Evolutionary conservation across 2,329 filamentous ascomycete species (phyloP).

Genomic region (Paraphaeosphaeria sporulosa): DNA sequence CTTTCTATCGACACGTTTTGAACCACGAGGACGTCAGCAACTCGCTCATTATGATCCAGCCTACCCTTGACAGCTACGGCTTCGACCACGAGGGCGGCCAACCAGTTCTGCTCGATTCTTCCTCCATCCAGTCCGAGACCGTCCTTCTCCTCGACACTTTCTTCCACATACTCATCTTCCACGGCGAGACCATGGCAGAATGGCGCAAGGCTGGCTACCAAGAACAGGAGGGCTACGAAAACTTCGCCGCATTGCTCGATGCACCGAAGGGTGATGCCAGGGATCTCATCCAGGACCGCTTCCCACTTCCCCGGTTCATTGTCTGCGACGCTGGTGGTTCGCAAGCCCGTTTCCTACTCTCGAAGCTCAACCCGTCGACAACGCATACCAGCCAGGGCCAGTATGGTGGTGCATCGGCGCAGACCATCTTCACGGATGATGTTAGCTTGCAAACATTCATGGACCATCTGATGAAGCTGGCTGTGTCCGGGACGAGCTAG

Average conservation of each 20-base stretch:
- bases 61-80: conserved; percentile 95
- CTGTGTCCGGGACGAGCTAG: conserved; percentile 47
- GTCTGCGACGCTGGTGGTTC: conserved; percentile 98
- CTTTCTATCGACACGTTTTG: conserved; percentile 96
- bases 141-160: conserved; percentile 96
- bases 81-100: conserved; percentile 93
- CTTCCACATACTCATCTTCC: conserved; percentile 99
- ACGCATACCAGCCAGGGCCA: conserved; percentile 87
- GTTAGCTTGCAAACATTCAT: conserved; percentile 98
- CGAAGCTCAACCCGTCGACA: conserved; percentile 96
- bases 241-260: conserved; percentile 86
- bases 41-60: conserved; percentile 98
- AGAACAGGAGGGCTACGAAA: conserved; percentile 97
- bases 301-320: conserved; percentile 97
- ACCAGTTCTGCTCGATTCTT: conserved; percentile 94
- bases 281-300: conserved; percentile 96
- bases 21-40: conserved; percentile 98
- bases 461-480: conserved; percentile 96
- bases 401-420: conserved; percentile 90
- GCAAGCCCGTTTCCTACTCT: conserved; percentile 94
- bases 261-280: conserved; percentile 96
- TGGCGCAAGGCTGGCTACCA: conserved; percentile 99
- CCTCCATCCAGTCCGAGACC: conserved; percentile 93
- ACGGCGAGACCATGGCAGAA: conserved; percentile 96
- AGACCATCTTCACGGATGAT: conserved; percentile 99